phyloP scores from a whole-genome alignment of 495 filamentous ascomycete species.

The Xylaria nigripes region DNA sequence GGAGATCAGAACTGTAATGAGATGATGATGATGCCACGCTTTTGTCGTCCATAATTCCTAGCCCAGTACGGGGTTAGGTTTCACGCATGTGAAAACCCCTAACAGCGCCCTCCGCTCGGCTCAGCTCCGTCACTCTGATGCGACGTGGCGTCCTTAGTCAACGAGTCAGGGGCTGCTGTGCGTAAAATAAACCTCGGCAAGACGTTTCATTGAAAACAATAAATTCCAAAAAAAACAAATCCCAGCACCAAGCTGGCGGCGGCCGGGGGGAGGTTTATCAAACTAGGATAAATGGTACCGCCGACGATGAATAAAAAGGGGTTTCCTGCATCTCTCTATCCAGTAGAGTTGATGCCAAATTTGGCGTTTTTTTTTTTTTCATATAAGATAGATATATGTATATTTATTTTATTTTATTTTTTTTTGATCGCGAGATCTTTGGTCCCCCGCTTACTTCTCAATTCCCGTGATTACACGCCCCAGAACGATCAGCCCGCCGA shows the following conservation, averaged over 20 bases:
- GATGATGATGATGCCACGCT: slow-evolving; percentile 15
- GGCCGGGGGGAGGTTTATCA: slow-evolving; percentile 1
- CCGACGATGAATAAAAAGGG: slow-evolving; percentile 26
- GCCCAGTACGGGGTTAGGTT: slow-evolving; percentile 9
- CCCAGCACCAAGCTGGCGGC: slow-evolving; percentile 7
- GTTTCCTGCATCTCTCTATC: slow-evolving; percentile 18
- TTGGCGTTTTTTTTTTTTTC: slow-evolving; percentile 12
- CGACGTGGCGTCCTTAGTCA: slow-evolving; percentile 1
- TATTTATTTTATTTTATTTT: neutral
- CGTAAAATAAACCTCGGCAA: slow-evolving; percentile 19
- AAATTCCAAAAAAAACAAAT: too few species aligned
- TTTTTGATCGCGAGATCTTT: slow-evolving; percentile 25
- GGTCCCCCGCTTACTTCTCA: slow-evolving; percentile 22
- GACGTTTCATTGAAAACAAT: slow-evolving; percentile 21
- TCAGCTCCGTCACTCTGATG: slow-evolving; percentile 11
- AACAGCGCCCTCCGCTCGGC: slow-evolving; percentile 11
- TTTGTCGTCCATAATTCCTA: slow-evolving; percentile 20
- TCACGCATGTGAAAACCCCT: neutral
- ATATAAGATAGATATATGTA: too few species aligned
- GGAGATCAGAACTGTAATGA: slow-evolving; percentile 24
- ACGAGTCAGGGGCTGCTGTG: slow-evolving; percentile 1
- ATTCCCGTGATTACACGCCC: slow-evolving; percentile 19
- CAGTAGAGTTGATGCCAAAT: slow-evolving; percentile 17
- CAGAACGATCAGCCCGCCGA: slow-evolving; percentile 17
- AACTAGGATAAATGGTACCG: slow-evolving; percentile 13